These are phyloP conservation scores for Nemania sp. DNA, from an alignment of 2,329 filamentous ascomycete species.

Conservation along the genomic window DNA sequence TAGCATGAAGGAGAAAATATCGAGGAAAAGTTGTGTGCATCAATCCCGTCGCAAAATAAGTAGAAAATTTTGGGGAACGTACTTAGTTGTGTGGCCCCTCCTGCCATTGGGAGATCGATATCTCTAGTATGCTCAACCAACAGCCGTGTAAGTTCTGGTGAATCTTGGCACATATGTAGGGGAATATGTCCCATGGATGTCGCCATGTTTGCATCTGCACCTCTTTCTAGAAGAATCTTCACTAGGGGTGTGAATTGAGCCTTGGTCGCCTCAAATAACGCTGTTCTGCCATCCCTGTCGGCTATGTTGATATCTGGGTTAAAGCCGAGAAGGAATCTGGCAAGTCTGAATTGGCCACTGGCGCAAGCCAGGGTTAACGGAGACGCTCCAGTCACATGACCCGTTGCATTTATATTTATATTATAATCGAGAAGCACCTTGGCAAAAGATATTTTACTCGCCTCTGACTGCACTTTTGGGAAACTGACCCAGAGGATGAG, in stretches of 20 bases:
- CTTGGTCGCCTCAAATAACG: conserved; percentile 8
- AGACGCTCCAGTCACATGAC: not conserved
- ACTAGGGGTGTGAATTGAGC: not conserved
- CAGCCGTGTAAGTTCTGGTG: conserved; percentile 13
- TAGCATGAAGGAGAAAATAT: not conserved
- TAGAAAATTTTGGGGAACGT: not conserved
- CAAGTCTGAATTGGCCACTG: not conserved
- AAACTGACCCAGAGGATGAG: too few relatives aligned
- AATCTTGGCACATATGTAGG: not conserved
- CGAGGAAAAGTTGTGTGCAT: too few relatives aligned
- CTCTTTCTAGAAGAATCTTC: conserved; percentile 7
- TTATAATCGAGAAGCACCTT: conserved; percentile 21
- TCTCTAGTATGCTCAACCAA: conserved; percentile 6
- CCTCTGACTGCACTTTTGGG: not conserved
- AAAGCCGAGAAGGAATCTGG: conserved; percentile 13
- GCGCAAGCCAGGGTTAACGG: not conserved
- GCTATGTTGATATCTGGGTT: conserved; percentile 14
- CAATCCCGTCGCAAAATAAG: not conserved
- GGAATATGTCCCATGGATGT: conserved; percentile 1
- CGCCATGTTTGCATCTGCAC: conserved; percentile 13
- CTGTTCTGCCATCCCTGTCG: not conserved
- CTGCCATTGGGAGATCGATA: not conserved
- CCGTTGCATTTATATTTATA: conserved; percentile 10
- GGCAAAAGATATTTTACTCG: not conserved
- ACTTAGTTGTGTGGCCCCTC: conserved; percentile 17